Evolutionary conservation across 192 early-diverging fungal species (phyloP), one percentile per base, ranked within the genome.

Genomic region (Backusella australiensis): DNA sequence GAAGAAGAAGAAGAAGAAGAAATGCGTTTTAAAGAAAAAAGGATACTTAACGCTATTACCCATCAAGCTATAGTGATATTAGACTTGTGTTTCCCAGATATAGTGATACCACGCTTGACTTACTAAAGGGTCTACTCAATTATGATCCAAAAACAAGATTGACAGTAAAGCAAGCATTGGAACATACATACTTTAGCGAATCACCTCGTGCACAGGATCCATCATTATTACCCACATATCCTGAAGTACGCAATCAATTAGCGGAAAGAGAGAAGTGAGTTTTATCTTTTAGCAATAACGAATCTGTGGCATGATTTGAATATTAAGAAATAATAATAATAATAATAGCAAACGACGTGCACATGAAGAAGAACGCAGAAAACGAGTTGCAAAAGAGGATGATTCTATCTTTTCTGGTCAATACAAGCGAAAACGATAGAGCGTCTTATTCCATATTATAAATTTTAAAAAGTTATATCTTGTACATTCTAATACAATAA

Each of bases 141-240:
- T 96, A 95, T 71, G 85, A 93, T 52, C 95, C 94, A 5, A 80
- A 77, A 53, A 82, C 85, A 79, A 87, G 95, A 14, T 66, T 94
- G 6, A 85, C 85, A 12, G 92, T 92, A 14, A 81, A 83, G 36
- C 83, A 86, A 56, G 95, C 95, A 23, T 73, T 94, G 19, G 81
- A 85, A 12, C 92, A 94, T 78, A 78, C 89, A 12, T 96, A 94
- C 73, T 96, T 96, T 75, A 80, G 80, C 19, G 94, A 95, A 71
- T 82, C 89, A n/a, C 94, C 94, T 32, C 75, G 83, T 74, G 70
- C 79, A 9, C 66, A 77, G 44, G 84, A 83, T 70, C 87, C 87
- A 0, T 78, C 86, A 0, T 67, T 90, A 4, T 77, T 90, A 15
- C 90, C 88, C 1, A 91, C 85, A 21, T 85, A 85, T 52, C 88